Evolutionary conservation across 352 stramenopile species (phyloP), one percentile per base, ranked within the genome.

Genomic region (Phytophthora niederhauseri): DNA sequence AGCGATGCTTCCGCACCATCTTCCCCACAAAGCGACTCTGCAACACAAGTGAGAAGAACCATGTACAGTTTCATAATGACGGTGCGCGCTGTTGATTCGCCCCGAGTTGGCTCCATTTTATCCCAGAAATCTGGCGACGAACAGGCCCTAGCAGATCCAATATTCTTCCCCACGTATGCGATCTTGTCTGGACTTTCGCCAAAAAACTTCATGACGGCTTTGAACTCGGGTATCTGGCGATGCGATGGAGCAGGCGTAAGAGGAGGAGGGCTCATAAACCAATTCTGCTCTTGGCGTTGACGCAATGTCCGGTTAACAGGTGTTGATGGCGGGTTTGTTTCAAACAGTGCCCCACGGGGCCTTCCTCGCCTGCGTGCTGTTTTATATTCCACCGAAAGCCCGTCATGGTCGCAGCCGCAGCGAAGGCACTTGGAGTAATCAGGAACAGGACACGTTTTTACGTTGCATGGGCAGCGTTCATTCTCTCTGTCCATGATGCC

Each of bases 221-320:
- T 54, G 17, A 36, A 54, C 9, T 1, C 48, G 34, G 22, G 48
- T 36, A 34, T 20, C 48, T 3, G 19, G 34, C 22, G 48, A 19
- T 54, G 48, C 34, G 48, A 54, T 54, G 48, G 22, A 15, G 22
- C 36, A 36, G 22, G 48, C 19, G 48, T 54, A 9, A 54, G 22
- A 36, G 48, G 48, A 54, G 48, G 48, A 19, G 48, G 22, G 22
- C 48, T 54, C 48, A 54, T 54, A 6, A 54, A 46, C 38, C 38
- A 46, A 46, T 14, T 46, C 38, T 9, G 34, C 8, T 41, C 12
- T 15, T 28, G 26, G 26, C 26, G 26, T 28, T 28, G 26, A 28
- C 26, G 26, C 26, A 28, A 28, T 2, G 26, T 28, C 26, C 26
- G 26, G 26, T 28, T 28, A 28, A 28, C 26, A 28, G 26, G 26